phyloP scores from a whole-genome alignment of 768 basidiomycete species.

The Lentinus tigrinus region DNA sequence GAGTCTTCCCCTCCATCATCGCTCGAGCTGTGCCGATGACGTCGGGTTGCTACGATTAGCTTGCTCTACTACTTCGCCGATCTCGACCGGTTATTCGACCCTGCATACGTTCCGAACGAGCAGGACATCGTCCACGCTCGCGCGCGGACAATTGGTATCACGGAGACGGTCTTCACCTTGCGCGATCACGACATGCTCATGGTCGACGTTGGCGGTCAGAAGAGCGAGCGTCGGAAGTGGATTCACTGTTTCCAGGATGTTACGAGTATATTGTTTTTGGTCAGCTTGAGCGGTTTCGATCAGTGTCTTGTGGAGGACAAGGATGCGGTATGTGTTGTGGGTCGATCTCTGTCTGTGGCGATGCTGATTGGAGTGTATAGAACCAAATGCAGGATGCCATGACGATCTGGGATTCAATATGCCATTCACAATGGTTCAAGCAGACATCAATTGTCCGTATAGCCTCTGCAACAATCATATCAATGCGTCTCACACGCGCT shows the following conservation, averaged over 20 bases:
- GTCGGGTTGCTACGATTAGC: constrained; percentile 35
- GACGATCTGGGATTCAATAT: constrained; percentile 99
- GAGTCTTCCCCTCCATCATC: constrained; percentile 8
- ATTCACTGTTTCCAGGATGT: constrained; percentile 96
- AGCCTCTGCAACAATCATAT: neutral
- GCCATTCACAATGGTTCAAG: constrained; percentile 97
- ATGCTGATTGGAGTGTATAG: constrained; percentile 35
- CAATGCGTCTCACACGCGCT: neutral
- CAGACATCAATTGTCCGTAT: constrained; percentile 77
- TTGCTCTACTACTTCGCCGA: constrained; percentile 75
- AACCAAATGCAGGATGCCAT: constrained; percentile 99
- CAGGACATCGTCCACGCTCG: constrained; percentile 88
- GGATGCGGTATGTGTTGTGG: constrained; percentile 64
- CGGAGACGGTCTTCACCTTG: constrained; percentile 80
- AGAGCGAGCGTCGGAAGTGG: constrained; percentile 91
- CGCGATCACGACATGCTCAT: constrained; percentile 84
- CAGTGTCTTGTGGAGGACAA: constrained; percentile 92
- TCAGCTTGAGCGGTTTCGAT: constrained; percentile 90
- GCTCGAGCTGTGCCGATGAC: constrained; percentile 7
- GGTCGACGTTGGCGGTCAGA: constrained; percentile 94
- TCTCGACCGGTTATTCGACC: constrained; percentile 77
- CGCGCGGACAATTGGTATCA: constrained; percentile 88
- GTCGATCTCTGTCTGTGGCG: neutral
- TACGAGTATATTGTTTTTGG: constrained; percentile 88
- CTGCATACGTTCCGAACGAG: constrained; percentile 70